These are phyloP conservation scores for Ilyonectria sp. DNA, from an alignment of 2,329 filamentous ascomycete species.

Conservation along the genomic window DNA sequence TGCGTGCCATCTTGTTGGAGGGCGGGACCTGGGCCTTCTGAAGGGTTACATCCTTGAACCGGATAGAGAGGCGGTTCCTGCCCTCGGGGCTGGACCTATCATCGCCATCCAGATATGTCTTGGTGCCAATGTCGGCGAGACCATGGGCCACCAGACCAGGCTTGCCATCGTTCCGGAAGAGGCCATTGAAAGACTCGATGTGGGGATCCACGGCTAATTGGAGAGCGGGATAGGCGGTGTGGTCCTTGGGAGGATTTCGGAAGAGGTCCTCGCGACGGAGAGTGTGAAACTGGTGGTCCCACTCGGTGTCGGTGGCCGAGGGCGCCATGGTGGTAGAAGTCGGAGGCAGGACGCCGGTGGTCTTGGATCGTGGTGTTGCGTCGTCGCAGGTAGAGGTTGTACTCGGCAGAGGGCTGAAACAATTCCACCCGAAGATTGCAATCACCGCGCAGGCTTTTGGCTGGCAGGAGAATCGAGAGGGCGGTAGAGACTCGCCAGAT, in stretches of 20 bases:
- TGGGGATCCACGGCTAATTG: slow-evolving; percentile 91
- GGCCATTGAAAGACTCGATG: slow-evolving; percentile 94
- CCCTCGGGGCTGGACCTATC: slow-evolving; percentile 70
- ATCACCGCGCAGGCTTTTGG: slow-evolving; percentile 21
- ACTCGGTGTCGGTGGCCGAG: slow-evolving; percentile 75
- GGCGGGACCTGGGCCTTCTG: slow-evolving; percentile 86
- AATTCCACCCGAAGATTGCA: slow-evolving; percentile 8
- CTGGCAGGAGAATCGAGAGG: slow-evolving; percentile 26
- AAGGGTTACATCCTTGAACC: slow-evolving; percentile 85
- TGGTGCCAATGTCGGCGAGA: slow-evolving; percentile 90
- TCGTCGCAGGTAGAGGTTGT: slow-evolving; percentile 4
- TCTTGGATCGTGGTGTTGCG: slow-evolving; percentile 17
- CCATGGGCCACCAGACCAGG: slow-evolving; percentile 76
- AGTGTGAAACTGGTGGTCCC: slow-evolving; percentile 90
- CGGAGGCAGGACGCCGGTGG: slow-evolving; percentile 18
- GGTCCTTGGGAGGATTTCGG: slow-evolving; percentile 87
- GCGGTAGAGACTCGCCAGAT: slow-evolving; percentile 35
- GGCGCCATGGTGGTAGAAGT: slow-evolving; percentile 65
- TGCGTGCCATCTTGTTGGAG: slow-evolving; percentile 86
- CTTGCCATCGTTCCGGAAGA: slow-evolving; percentile 81
- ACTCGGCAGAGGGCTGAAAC: slow-evolving; percentile 5
- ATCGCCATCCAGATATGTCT: slow-evolving; percentile 88
- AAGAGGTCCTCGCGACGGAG: slow-evolving; percentile 91
- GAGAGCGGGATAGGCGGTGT: slow-evolving; percentile 88
- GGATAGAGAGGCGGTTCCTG: slow-evolving; percentile 83